A percentile compares a stretch with the other conserved stretches of the same genome.
Conservation (phyloP, 148 eudicot genomes). For the Arctostaphylos glauca region DNA sequence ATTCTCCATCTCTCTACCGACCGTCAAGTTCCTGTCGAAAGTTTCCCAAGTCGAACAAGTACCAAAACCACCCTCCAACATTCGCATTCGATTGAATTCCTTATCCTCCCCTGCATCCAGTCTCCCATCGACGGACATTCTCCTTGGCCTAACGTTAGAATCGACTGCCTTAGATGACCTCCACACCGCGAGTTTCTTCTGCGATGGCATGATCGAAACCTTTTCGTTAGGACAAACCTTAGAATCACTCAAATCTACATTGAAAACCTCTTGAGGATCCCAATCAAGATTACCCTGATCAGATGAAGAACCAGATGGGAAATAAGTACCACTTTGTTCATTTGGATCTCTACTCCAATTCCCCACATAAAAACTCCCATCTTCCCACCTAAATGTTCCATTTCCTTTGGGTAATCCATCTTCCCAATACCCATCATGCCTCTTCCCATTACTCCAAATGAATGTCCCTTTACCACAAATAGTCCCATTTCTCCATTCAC, state of each 20-base stretch:
- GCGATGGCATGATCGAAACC: slow-evolving; percentile 68
- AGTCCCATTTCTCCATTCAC: slow-evolving; percentile 75
- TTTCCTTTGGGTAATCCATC: slow-evolving; percentile 82
- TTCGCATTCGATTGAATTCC: slow-evolving; percentile 32
- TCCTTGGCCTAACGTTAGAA: slow-evolving; percentile 41
- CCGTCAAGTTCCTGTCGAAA: slow-evolving; percentile 31
- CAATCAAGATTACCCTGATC: slow-evolving; percentile 35
- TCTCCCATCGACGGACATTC: slow-evolving; percentile 78
- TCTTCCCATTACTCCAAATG: slow-evolving; percentile 65
- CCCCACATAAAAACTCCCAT: slow-evolving; percentile 72
- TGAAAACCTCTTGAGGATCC: slow-evolving; percentile 72
- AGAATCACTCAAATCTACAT: slow-evolving; percentile 38
- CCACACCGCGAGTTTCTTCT: slow-evolving; percentile 79
- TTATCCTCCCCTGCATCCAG: slow-evolving; percentile 38
- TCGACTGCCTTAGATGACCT: slow-evolving; percentile 52
- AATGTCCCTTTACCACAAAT: slow-evolving; percentile 64
- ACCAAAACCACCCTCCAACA: slow-evolving; percentile 39
- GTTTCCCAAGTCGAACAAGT: slow-evolving; percentile 1
- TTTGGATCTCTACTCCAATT: slow-evolving; percentile 65
- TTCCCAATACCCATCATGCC: slow-evolving; percentile 74
- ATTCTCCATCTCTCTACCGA: slow-evolving; percentile 23
- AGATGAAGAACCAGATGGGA: slow-evolving; percentile 27
- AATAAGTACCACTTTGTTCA: slow-evolving; percentile 54
- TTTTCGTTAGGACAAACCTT: slow-evolving; percentile 55
- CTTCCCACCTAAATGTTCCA: slow-evolving; percentile 58